Percentiles rank a stretch among this genome's conserved stretches.
Conservation (phyloP, 306 rosid genomes). For the Glycine latifolia region DNA sequence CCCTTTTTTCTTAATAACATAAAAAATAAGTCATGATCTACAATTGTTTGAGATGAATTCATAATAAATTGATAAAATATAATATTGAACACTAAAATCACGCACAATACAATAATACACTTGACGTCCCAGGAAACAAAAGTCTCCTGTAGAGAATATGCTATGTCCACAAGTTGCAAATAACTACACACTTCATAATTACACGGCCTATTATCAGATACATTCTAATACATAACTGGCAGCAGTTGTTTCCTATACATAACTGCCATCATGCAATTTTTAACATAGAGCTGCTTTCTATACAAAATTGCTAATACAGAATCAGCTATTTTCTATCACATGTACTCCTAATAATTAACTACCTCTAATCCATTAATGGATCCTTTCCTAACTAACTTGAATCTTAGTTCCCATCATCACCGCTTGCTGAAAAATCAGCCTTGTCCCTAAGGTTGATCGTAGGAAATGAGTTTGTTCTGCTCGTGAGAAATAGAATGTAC, state of each 20-base stretch:
- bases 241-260: background rate
- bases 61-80: background rate
- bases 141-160: background rate
- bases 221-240: too few species aligned
- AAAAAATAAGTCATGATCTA: background rate
- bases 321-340: background rate
- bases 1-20: background rate
- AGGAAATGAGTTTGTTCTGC: too few species aligned
- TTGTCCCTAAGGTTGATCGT: background rate
- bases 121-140: background rate
- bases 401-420: background rate
- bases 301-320: background rate
- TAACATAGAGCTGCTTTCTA: background rate
- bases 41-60: background rate
- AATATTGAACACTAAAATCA: background rate
- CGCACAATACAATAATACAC: background rate
- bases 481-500: too few species aligned
- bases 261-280: background rate
- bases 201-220: too few species aligned
- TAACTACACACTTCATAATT: too few species aligned
- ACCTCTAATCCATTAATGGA: background rate
- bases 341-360: background rate
- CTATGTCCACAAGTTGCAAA: too few species aligned
- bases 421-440: background rate
- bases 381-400: background rate